Percentiles rank a stretch among this genome's conserved stretches.
phyloP scores from a whole-genome alignment of 2,329 filamentous ascomycete genomes.

The Rutstroemia sp. region DNA sequence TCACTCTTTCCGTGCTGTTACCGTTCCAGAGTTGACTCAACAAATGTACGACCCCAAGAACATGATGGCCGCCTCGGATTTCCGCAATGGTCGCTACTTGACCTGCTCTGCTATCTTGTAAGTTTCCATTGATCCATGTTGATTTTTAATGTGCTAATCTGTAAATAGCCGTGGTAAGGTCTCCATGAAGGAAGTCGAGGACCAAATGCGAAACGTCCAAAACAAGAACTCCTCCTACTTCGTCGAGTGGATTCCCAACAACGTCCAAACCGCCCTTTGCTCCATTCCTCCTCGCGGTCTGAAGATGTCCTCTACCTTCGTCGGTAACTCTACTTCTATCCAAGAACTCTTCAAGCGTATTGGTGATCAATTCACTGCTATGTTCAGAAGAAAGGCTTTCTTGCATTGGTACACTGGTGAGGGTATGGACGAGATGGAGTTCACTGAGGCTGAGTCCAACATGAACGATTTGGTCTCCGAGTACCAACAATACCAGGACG shows the following conservation, averaged over 20 bases:
- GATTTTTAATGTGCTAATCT: slow-evolving; percentile 26
- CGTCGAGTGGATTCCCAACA: slow-evolving; percentile 99
- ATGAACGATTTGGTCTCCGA: slow-evolving; percentile 99
- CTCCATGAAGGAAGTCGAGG: slow-evolving; percentile 99
- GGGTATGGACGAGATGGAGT: slow-evolving; percentile 99
- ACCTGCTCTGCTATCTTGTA: slow-evolving; percentile 97
- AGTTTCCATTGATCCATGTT: slow-evolving; percentile 11
- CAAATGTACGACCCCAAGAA: slow-evolving; percentile 99
- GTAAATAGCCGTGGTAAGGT: slow-evolving; percentile 81
- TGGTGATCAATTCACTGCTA: slow-evolving; percentile 98
- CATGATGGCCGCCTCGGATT: slow-evolving; percentile 99
- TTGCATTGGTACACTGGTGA: slow-evolving; percentile 99
- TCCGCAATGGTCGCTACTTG: slow-evolving; percentile 99
- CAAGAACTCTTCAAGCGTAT: slow-evolving; percentile 99
- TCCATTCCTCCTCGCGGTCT: slow-evolving; percentile 96
- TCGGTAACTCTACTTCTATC: slow-evolving; percentile 98
- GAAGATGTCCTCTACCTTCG: slow-evolving; percentile 98
- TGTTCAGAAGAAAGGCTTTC: slow-evolving; percentile 99
- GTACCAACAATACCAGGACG: slow-evolving; percentile 99
- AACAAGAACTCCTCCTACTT: slow-evolving; percentile 99
- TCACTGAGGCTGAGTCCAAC: slow-evolving; percentile 99
- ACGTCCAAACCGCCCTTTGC: slow-evolving; percentile 98
- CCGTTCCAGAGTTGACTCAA: slow-evolving; percentile 96
- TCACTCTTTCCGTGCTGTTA: slow-evolving; percentile 94
- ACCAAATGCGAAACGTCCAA: slow-evolving; percentile 99